These are phyloP conservation scores for Xylaria sp. DNA, from an alignment of 2,329 filamentous ascomycete genomes.

Conservation along the genomic window DNA sequence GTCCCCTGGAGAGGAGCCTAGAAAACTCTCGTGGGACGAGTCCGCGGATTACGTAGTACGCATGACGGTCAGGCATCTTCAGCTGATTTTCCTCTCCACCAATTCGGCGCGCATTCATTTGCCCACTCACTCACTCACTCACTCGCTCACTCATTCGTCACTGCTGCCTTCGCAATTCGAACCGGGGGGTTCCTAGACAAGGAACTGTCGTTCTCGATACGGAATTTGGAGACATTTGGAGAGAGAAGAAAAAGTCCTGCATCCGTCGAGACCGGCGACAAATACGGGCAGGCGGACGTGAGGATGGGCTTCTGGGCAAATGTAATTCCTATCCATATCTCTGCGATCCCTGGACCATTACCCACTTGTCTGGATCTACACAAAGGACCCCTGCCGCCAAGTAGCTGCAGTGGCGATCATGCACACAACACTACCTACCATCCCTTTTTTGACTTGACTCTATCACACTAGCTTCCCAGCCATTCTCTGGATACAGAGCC, in stretches of 20 bases:
- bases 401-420: conserved; percentile 34
- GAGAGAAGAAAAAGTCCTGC: not conserved
- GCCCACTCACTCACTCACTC: not conserved
- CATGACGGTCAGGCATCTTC: conserved; percentile 15
- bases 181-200: too few relatives aligned
- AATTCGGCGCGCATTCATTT: not conserved
- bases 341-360: conserved; percentile 27
- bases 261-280: not conserved
- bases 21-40: conserved; percentile 5
- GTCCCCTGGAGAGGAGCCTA: not conserved
- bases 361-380: conserved; percentile 34
- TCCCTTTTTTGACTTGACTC: conserved; percentile 18
- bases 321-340: conserved; percentile 31
- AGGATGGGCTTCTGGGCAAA: conserved; percentile 14
- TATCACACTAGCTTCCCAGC: conserved; percentile 10
- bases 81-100: conserved; percentile 7
- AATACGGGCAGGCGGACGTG: not conserved
- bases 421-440: conserved; percentile 31
- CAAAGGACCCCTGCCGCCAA: conserved; percentile 33
- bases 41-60: not conserved
- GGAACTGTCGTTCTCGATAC: too few relatives aligned
- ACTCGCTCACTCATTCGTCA: not conserved
- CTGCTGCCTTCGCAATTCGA: not conserved
- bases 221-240: not conserved
- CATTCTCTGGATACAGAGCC: conserved; percentile 11